Conservation (phyloP, 176 grass and related monocot species). For the Musa troglodytarum region DNA sequence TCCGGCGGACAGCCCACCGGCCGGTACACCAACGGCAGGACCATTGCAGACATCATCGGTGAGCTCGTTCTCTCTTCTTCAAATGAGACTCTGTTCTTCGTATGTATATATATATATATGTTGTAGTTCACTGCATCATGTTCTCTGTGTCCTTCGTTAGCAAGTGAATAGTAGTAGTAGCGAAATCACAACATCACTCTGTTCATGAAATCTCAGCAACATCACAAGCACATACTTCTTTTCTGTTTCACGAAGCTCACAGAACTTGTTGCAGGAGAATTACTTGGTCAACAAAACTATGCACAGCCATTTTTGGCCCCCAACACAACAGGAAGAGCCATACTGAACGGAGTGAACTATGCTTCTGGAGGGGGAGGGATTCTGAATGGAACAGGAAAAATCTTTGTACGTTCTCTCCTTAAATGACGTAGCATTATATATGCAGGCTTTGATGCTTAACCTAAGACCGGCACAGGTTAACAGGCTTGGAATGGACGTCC, state of each 20-base stretch:
- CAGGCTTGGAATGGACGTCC: slow-evolving; percentile 79
- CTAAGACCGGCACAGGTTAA: slow-evolving; percentile 33
- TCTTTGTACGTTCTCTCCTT: slow-evolving; percentile 41
- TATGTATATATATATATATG: not conserved
- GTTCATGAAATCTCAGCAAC: too few species aligned
- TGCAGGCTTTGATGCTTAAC: not conserved
- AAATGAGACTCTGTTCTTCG: not conserved
- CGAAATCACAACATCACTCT: too few species aligned
- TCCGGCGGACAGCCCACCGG: slow-evolving; percentile 70
- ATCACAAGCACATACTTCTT: too few species aligned
- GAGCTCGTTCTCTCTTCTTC: not conserved
- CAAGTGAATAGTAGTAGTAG: too few species aligned
- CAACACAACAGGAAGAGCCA: slow-evolving; percentile 46
- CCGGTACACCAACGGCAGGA: slow-evolving; percentile 85
- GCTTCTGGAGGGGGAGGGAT: slow-evolving; percentile 87
- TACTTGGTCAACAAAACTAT: slow-evolving; percentile 62
- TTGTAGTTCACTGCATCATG: too few species aligned
- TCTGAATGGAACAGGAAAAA: slow-evolving; percentile 54
- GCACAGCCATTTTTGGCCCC: slow-evolving; percentile 69
- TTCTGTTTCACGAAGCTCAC: not conserved
- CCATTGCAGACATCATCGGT: slow-evolving; percentile 92
- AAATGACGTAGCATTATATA: too few species aligned
- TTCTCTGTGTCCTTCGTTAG: too few species aligned
- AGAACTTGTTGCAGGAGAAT: slow-evolving; percentile 42
- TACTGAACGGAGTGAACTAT: slow-evolving; percentile 86